Conservation (phyloP, 1,284 basidiomycete species). For the Naganishia liquefaciens region DNA sequence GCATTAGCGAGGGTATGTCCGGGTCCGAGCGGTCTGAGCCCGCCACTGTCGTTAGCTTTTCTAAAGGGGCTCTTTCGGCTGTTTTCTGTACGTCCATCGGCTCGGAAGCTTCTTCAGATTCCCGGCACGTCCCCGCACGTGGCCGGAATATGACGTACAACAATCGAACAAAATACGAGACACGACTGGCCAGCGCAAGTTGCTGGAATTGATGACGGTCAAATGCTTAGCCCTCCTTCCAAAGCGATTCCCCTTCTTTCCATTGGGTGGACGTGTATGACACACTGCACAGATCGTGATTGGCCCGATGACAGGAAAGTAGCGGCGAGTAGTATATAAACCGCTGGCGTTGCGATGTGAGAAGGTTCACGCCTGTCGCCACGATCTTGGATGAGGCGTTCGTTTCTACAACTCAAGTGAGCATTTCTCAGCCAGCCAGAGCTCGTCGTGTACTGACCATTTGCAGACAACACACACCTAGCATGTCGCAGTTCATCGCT, state of each 20-base stretch:
- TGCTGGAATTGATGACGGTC: neutral
- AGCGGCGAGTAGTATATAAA: neutral
- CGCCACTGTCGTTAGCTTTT: too few relatives aligned
- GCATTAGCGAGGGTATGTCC: too few relatives aligned
- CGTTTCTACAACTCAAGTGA: conserved; percentile 1
- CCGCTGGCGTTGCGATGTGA: neutral
- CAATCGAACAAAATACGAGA: neutral
- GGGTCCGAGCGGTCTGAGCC: too few relatives aligned
- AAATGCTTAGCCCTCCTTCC: too few relatives aligned
- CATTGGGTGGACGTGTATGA: too few relatives aligned
- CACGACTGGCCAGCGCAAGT: neutral
- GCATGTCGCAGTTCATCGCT: conserved; percentile 46
- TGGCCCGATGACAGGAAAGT: too few relatives aligned
- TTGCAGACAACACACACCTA: conserved; percentile 8
- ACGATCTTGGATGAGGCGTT: neutral
- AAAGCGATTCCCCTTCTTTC: too few relatives aligned
- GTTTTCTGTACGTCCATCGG: too few relatives aligned
- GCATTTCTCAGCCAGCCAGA: neutral
- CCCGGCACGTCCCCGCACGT: neutral
- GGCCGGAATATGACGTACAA: conserved; percentile 4
- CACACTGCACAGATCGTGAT: too few relatives aligned
- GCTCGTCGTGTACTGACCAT: neutral
- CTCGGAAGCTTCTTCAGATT: too few relatives aligned
- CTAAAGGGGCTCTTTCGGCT: too few relatives aligned
- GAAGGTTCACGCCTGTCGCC: neutral